Percentiles rank a stretch among this genome's conserved stretches.
Conservation (phyloP, 2,329 filamentous ascomycete genomes). For the Arachnomyces sp. region DNA sequence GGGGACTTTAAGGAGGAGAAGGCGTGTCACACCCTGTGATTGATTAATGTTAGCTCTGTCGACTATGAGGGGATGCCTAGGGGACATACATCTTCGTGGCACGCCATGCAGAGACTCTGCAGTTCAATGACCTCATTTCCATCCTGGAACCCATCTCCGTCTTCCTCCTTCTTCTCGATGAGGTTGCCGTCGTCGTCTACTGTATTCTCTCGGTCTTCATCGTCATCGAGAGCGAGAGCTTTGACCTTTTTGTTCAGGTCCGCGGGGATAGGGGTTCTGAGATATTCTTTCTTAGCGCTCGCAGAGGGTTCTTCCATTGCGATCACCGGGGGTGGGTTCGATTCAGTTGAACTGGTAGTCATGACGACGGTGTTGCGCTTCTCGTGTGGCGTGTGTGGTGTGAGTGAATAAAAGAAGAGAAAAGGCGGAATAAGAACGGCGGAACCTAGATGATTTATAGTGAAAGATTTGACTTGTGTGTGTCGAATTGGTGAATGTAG, state of each 20-base stretch:
- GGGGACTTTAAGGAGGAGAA: conserved; percentile 85
- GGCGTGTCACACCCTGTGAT: conserved; percentile 65
- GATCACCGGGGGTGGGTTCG: too few species aligned
- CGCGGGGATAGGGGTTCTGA: not conserved
- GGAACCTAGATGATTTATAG: too few species aligned
- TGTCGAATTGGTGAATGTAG: too few species aligned
- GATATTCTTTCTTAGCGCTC: too few species aligned
- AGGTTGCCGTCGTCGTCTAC: not conserved
- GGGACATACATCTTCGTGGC: conserved; percentile 58
- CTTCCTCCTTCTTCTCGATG: not conserved
- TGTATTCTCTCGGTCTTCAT: too few species aligned
- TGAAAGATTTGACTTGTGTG: too few species aligned
- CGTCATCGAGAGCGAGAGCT: not conserved
- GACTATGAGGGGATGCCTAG: not conserved
- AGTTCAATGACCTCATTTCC: conserved; percentile 37
- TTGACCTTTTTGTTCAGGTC: not conserved
- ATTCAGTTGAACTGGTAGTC: too few species aligned
- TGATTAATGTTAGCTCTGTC: not conserved
- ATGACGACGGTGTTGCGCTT: too few species aligned
- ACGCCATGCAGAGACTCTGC: conserved; percentile 81
- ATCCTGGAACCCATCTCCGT: conserved; percentile 23
- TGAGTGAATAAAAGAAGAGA: too few species aligned
- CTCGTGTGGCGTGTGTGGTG: too few species aligned
- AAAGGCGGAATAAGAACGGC: too few species aligned
- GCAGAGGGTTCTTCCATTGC: too few species aligned